Base-by-base conservation (phyloP, 345 rosid species). In the Carallia brachiata region DNA sequence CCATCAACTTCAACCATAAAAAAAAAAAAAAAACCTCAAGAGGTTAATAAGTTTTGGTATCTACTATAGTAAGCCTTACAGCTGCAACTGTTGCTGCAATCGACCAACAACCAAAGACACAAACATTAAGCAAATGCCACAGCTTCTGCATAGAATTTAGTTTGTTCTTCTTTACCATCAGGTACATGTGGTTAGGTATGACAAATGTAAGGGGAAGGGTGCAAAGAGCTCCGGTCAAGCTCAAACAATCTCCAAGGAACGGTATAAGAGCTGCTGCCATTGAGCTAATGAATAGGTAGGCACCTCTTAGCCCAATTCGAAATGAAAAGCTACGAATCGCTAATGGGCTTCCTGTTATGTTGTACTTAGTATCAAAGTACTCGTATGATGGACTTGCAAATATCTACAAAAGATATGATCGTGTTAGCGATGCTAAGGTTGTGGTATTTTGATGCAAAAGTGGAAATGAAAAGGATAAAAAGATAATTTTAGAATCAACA, bases 321-420 rank as follows among this genome's bases (percentile, higher is more conserved):
- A 92, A 92, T 1, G 83, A 37, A 72, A 90, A 64, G 73, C 89
- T 95, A 37, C 70, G 75, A 18, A 80, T 28, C 1, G 84, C 79
- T 17, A 85, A 58, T 6, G 97, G 80, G 63, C 77, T 92, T 65
- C 98, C 99, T 66, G 68, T 84, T 55, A 90, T 75, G 32, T 92
- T 90, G n/a, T 70, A 92, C 85, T 71, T 86, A 1, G 98, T 95
- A 78, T 95, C 99, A 85, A 95, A 63, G 60, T 80, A 95, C 77
- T 92, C 97, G 36, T 95, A 95, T 76, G 88, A 86, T 48, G 98
- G 98, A 76, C 99, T 92, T 0, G 99, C 99, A 56, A 90, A 92
- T 59, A 95, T 95, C 99, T 95, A 67, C 75, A 61, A 6, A 23
- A 44, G 16, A 44, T 12, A 44, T 0, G 50, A 12, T 44, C 50